phyloP scores from a whole-genome alignment of 169 alveolate genomes.

The Plasmodium yoelii region DNA sequence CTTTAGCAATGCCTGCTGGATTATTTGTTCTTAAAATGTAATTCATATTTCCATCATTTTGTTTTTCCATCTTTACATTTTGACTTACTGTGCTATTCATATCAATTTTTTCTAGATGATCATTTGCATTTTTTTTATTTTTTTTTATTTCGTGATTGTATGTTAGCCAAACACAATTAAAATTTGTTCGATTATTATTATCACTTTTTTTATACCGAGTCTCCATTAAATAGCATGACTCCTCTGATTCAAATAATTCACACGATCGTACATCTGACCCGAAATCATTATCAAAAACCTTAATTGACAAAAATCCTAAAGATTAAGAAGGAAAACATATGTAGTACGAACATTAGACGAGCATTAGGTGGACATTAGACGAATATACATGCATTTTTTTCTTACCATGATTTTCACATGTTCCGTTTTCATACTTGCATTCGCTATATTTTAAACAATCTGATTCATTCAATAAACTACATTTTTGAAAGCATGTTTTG shows the following conservation, averaged over 20 bases:
- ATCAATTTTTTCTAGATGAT: not conserved
- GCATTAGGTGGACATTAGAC: not conserved
- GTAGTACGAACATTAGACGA: not conserved
- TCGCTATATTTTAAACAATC: constrained; percentile 35
- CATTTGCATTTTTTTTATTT: not conserved
- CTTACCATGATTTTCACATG: constrained; percentile 65
- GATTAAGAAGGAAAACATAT: not conserved
- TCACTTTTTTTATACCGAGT: constrained; percentile 11
- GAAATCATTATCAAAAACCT: constrained; percentile 28
- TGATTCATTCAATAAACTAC: constrained; percentile 16
- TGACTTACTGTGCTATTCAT: not conserved
- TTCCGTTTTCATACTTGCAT: constrained; percentile 23
- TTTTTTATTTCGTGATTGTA: constrained; percentile 26
- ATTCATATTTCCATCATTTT: not conserved
- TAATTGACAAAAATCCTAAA: constrained; percentile 23
- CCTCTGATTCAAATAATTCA: constrained; percentile 51
- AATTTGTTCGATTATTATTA: constrained; percentile 24
- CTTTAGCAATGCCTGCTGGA: constrained; percentile 3
- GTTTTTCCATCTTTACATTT: not conserved
- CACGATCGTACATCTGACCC: constrained; percentile 59
- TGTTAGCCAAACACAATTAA: constrained; percentile 59
- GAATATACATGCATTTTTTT: not conserved
- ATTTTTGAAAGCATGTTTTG: constrained; percentile 45
- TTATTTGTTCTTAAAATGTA: constrained; percentile 12
- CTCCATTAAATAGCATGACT: constrained; percentile 62